Evolutionary conservation across 768 basidiomycete genomes (phyloP), one percentile per base, ranked within the genome.

Genomic region (Hygrophorus pudorinus): DNA sequence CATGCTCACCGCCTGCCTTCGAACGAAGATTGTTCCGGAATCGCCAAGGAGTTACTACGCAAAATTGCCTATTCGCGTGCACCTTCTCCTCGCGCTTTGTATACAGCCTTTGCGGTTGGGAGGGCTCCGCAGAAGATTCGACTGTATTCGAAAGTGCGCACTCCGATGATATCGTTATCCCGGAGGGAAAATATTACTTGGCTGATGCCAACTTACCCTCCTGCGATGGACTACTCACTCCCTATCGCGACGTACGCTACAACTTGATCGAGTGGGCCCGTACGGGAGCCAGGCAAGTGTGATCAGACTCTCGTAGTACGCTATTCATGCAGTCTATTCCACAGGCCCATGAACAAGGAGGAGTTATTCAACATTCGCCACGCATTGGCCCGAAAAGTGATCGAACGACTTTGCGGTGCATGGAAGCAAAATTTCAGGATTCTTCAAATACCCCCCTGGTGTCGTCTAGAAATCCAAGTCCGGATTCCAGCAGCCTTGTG

Each of bases 311-410:
- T 18, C 21, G 36, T 18, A 36, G 20, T 42, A 51, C 39, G 41
- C 30, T 49, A 21, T 48, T 46, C 31, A 34, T 44, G 38, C 48
- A 35, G 40, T 27, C 38, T 17, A 18, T 24, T 41, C n/a, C 45
- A 45, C 38, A 65, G 65, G 30, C 68, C 67, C 32, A 31, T 12
- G 39, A 65, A 62, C 31, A 46, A 56, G 30, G 54, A 70, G 50
- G 66, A 72, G 49, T 48, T 71, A 1, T 70, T 59, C 48, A 72
- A 70, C 55, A 54, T 72, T 3, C 53, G 59, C 13, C 66, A 72
- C 55, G 55, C 66, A 8, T 56, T 53, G 39, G 59, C 57, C 34
- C 56, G 56, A 1, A 72, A 68, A 58, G 57, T 65, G 27, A 52
- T 68, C 46, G 63, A 67, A 47, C 51, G 48, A 8, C 64, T 66